phyloP scores from a whole-genome alignment of 345 rosid species.

The Cardamine occulta region DNA sequence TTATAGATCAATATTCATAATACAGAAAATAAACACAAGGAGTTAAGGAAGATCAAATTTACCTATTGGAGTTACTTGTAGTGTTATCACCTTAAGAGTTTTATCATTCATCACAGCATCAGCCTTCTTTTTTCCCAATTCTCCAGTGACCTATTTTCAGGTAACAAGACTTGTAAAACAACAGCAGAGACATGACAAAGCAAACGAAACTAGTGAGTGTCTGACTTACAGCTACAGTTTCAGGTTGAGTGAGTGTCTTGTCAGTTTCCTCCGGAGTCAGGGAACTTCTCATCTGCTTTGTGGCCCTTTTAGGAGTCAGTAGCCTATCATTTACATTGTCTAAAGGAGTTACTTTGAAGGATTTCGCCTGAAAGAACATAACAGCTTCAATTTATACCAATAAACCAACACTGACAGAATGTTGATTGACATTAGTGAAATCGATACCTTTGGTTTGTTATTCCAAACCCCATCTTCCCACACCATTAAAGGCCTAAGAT shows the following conservation, averaged over 20 bases:
- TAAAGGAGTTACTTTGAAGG: constrained; percentile 26
- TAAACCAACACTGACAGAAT: constrained; percentile 3
- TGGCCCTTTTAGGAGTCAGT: constrained; percentile 33
- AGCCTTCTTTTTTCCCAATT: constrained; percentile 19
- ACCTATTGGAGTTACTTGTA: constrained; percentile 34
- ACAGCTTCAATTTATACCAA: constrained; percentile 12
- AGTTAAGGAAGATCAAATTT: constrained; percentile 1
- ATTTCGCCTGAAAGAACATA: background rate
- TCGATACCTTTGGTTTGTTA: constrained; percentile 52
- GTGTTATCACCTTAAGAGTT: constrained; percentile 34
- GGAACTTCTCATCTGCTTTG: constrained; percentile 29
- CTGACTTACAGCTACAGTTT: constrained; percentile 51
- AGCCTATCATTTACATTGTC: constrained; percentile 19
- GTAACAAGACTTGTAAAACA: background rate
- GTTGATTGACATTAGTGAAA: background rate
- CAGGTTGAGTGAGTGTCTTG: constrained; percentile 29
- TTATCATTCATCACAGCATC: constrained; percentile 48
- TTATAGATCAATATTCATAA: background rate
- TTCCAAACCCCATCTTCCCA: constrained; percentile 65
- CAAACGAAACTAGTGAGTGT: background rate
- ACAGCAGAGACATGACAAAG: background rate
- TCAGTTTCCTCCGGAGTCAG: background rate
- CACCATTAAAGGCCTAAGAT: constrained; percentile 60
- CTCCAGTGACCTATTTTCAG: constrained; percentile 15
- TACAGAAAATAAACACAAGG: background rate